Percentiles rank a stretch among this genome's conserved stretches.
Evolutionary conservation across 768 basidiomycete species (phyloP).

Genomic region (Ramaria sp.): DNA sequence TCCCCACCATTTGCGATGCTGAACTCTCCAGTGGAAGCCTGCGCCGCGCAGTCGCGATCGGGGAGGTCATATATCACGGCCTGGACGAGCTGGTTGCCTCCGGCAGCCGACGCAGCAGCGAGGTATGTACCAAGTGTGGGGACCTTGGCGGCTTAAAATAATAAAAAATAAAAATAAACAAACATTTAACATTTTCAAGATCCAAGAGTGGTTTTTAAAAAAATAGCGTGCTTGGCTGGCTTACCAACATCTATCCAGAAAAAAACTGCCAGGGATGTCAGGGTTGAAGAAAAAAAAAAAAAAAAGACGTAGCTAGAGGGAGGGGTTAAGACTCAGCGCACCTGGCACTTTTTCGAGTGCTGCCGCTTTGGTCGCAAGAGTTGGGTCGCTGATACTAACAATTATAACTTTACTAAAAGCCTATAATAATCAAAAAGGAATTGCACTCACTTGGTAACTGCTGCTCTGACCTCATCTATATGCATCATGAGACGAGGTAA

Average conservation of each 20-base stretch:
- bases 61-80: constrained; percentile 43
- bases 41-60: constrained; percentile 56
- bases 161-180: constrained; percentile 17
- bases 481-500: not conserved
- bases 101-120: constrained; percentile 37
- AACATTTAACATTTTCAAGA: constrained; percentile 32
- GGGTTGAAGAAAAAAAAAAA: too few species aligned
- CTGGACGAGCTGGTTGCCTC: constrained; percentile 33
- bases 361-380: constrained; percentile 37
- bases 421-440: not conserved
- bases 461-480: not conserved
- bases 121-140: constrained; percentile 46
- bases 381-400: constrained; percentile 35
- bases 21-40: constrained; percentile 58
- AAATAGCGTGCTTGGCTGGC: too few species aligned
- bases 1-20: constrained; percentile 44
- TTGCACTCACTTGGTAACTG: constrained; percentile 1
- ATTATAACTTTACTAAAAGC: too few species aligned
- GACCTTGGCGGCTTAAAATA: constrained; percentile 43
- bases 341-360: constrained; percentile 42
- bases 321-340: not conserved
- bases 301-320: too few species aligned
- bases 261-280: constrained; percentile 1
- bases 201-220: not conserved
- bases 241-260: constrained; percentile 9